Percentiles rank a stretch among this genome's conserved stretches.
Conservation (phyloP, 1,284 basidiomycete species). For the Heliocybe sulcata region DNA sequence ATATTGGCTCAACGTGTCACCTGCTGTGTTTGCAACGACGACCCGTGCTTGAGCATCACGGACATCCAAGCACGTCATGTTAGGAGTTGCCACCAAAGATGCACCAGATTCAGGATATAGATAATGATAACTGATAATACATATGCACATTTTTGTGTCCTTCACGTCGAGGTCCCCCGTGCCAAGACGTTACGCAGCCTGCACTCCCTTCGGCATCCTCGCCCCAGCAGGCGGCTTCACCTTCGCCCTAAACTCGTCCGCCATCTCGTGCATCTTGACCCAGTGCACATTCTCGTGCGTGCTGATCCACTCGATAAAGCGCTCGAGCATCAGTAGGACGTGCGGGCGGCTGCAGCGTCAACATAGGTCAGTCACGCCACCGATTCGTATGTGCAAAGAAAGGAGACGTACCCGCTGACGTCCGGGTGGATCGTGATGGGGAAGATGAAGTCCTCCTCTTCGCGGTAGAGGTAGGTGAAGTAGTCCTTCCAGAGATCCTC, state of each 20-base stretch:
- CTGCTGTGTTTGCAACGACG: no score
- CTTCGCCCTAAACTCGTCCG: slow-evolving; percentile 37
- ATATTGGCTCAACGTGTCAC: no score
- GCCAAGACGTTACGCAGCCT: neutral
- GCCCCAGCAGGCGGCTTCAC: slow-evolving; percentile 21
- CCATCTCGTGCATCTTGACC: slow-evolving; percentile 68
- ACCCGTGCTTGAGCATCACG: no score
- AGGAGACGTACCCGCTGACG: slow-evolving; percentile 48
- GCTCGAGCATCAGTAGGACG: slow-evolving; percentile 73
- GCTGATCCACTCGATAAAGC: slow-evolving; percentile 77
- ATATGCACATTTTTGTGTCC: neutral
- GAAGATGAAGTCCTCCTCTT: slow-evolving; percentile 69
- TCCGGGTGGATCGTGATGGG: slow-evolving; percentile 77
- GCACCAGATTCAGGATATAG: no score
- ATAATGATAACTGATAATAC: no score
- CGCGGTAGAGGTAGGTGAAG: slow-evolving; percentile 64
- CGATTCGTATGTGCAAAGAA: neutral
- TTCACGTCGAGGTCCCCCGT: no score
- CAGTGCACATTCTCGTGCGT: slow-evolving; percentile 66
- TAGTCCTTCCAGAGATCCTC: slow-evolving; percentile 75
- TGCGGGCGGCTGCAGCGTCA: slow-evolving; percentile 29
- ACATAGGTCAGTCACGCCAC: neutral
- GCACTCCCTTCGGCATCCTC: slow-evolving; percentile 37
- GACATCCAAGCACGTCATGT: no score
- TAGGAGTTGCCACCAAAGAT: neutral